Conservation (phyloP, 2,329 filamentous ascomycete species). For the Aspergillus fischeri region DNA sequence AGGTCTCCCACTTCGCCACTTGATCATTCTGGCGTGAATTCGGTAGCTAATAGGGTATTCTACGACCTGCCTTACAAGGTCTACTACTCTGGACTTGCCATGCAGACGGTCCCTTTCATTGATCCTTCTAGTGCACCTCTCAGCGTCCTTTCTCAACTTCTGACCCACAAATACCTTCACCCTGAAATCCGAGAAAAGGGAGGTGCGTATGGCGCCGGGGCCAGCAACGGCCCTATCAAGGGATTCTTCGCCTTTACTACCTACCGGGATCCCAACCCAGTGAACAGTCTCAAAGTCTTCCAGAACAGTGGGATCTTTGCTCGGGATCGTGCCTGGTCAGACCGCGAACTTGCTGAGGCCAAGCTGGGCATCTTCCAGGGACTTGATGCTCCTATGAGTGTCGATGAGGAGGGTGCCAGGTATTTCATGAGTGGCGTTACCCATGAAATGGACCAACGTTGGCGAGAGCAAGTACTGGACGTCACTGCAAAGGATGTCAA, state of each 20-base stretch:
- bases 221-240: slow-evolving; percentile 72
- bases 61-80: slow-evolving; percentile 96
- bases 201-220: slow-evolving; percentile 90
- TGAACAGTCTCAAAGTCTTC: slow-evolving; percentile 84
- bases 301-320: slow-evolving; percentile 78
- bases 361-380: slow-evolving; percentile 93
- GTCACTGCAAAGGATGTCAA: slow-evolving; percentile 77
- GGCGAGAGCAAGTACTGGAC: slow-evolving; percentile 80
- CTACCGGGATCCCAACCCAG: slow-evolving; percentile 92
- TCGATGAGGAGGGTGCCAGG: slow-evolving; percentile 82
- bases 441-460: slow-evolving; percentile 81
- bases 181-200: slow-evolving; percentile 98
- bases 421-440: slow-evolving; percentile 81
- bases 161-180: slow-evolving; percentile 95
- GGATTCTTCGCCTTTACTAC: slow-evolving; percentile 93
- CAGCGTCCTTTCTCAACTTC: slow-evolving; percentile 81
- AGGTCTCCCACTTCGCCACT: slow-evolving; percentile 33
- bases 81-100: slow-evolving; percentile 80
- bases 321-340: slow-evolving; percentile 72
- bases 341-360: slow-evolving; percentile 86
- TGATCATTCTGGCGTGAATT: slow-evolving; percentile 26
- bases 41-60: slow-evolving; percentile 64
- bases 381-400: slow-evolving; percentile 81
- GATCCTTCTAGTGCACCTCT: slow-evolving; percentile 71
- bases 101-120: slow-evolving; percentile 81